Evolutionary conservation across 345 rosid species (phyloP), one percentile per base, ranked within the genome.

Genomic region (Brassica carinata): DNA sequence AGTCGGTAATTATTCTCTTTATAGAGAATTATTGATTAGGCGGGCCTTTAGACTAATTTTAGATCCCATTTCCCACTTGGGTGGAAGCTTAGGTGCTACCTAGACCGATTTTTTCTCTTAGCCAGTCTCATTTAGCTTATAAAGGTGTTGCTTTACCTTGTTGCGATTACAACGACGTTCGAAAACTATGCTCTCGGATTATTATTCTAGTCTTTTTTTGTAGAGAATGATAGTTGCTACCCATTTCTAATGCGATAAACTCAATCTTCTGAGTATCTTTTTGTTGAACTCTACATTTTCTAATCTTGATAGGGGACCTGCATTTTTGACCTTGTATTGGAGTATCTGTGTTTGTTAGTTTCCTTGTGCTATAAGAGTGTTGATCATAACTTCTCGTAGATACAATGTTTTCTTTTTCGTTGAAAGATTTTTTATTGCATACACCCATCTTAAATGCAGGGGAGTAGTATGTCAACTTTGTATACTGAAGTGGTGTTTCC

Each of bases 361-460:
- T 48, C 19, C 19, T 33, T n/a, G 26, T 67, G 13, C 1, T 62
- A 34, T 36, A 64, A 23, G 19, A 48, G 36, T 53, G 48, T 75
- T 70, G 45, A 34, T 51, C 27, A 5, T 43, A 19, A 33, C 15
- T 29, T n/a, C 63, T 31, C 10, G 10, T 43, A 33, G 58, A 73
- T 67, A 8, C 17, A 7, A 36, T 38, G 17, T 15, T 55, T 72
- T 68, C 26, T 43, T 14, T 53, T 53, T 7, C 18, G 30, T 61
- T 13, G 34, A 58, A 57, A 30, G 3, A 45, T 23, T 64, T 15
- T 58, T 67, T 59, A 18, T 23, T 43, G n/a, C 67, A 62, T 61
- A 36, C 34, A 30, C 69, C 29, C 34, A 64, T 81, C 73, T 64
- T 75, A 71, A 70, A 29, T 69, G 75, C 78, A 74, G 79, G 83